Conservation (phyloP, 495 filamentous ascomycete genomes). For the Aspergillus saccharolyticus region DNA sequence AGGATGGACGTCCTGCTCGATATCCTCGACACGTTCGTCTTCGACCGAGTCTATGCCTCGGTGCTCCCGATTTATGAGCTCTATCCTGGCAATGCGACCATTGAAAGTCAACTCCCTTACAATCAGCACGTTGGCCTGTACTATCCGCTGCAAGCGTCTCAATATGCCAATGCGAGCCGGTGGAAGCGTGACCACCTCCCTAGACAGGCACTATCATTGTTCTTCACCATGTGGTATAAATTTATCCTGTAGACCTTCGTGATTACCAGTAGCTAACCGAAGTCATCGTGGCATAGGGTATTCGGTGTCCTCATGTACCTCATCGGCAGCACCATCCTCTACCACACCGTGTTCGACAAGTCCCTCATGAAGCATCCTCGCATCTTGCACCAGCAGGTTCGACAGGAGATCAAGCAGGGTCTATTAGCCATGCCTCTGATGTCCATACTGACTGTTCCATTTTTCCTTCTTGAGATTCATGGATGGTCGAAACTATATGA, state of each 20-base stretch:
- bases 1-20: slow-evolving; percentile 83
- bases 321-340: slow-evolving; percentile 68
- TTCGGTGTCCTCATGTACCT: slow-evolving; percentile 73
- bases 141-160: slow-evolving; percentile 55
- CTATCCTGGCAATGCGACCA: background rate
- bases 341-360: slow-evolving; percentile 87
- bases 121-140: slow-evolving; percentile 19
- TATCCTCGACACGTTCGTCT: slow-evolving; percentile 66
- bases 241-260: no score
- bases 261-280: no score
- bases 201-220: slow-evolving; percentile 63
- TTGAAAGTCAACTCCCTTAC: background rate
- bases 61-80: slow-evolving; percentile 43
- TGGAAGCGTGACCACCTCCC: slow-evolving; percentile 66
- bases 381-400: slow-evolving; percentile 85
- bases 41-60: slow-evolving; percentile 67
- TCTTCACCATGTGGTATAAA: slow-evolving; percentile 66
- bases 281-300: slow-evolving; percentile 5
- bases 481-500: slow-evolving; percentile 87
- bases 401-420: slow-evolving; percentile 74
- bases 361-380: slow-evolving; percentile 77
- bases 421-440: slow-evolving; percentile 68
- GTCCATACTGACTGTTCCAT: slow-evolving; percentile 69
- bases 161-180: slow-evolving; percentile 65
- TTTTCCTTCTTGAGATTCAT: slow-evolving; percentile 75